phyloP scores from a whole-genome alignment of 331 rosid genomes.

The Quercus lobata region DNA sequence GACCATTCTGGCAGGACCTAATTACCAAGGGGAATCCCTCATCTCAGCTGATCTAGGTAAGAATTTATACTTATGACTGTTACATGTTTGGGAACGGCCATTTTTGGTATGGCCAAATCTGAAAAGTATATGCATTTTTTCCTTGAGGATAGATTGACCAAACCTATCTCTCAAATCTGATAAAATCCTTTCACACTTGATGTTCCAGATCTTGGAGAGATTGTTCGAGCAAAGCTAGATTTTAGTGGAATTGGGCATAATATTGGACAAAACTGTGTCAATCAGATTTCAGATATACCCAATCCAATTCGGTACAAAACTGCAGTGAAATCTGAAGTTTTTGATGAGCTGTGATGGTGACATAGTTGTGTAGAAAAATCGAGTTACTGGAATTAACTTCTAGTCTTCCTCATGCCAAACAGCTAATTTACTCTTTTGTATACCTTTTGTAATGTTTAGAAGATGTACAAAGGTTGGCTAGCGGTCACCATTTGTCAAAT shows the following conservation, averaged over 20 bases:
- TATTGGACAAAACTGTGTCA: neutral
- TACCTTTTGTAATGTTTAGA: neutral
- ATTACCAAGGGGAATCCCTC: constrained; percentile 87
- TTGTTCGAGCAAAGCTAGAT: constrained; percentile 13
- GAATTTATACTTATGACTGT: neutral
- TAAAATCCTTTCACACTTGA: neutral
- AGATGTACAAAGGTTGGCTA: neutral
- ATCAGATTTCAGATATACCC: neutral
- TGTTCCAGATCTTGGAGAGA: constrained; percentile 23
- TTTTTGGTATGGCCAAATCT: neutral
- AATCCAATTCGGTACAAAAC: neutral
- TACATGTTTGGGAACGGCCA: neutral
- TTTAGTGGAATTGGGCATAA: constrained; percentile 1
- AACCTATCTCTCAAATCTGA: neutral
- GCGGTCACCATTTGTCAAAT: neutral
- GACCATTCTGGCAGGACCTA: constrained; percentile 81
- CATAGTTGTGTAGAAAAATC: neutral
- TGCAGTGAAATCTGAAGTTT: constrained; percentile 14
- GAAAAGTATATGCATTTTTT: neutral
- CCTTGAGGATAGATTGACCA: neutral
- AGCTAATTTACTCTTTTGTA: neutral
- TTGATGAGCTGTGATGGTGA: neutral
- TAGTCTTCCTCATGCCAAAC: neutral
- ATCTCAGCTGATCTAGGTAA: constrained; percentile 87
- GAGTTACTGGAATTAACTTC: neutral